Base-by-base conservation (phyloP, 306 rosid genomes). In the Urtica urens region DNA sequence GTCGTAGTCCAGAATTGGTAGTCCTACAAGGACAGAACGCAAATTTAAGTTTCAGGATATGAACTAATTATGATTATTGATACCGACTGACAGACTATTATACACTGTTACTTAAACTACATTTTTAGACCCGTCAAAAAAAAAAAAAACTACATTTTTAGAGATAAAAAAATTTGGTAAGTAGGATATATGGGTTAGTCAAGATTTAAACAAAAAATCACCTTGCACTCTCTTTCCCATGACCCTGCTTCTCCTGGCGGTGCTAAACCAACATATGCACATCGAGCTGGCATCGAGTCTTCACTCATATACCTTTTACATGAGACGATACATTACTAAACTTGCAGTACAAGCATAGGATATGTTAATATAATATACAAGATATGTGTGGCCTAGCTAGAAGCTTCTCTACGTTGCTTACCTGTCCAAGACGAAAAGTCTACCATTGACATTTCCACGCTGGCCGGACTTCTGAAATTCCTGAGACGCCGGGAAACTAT, bases 191-290 rank as follows among this genome's bases (percentile, higher is more conserved):
- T 18, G 9, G 23, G 10, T 45, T 21, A 20, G 12, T 23, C 12
- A 23, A 43, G 9, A 14, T 17, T 41, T 33, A 21, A 28, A 12
- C 14, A 44, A 59, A n/a, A n/a, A 55, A 28, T 72, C 38, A 90
- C 99, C 92, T 90, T 90, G 85, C 94, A 77, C 73, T 85, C 99
- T 65, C 73, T 69, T 40, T 76, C 78, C 83, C 83, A 76, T 16
- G 83, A 72, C 45, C 76, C 76, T 23, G 39, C 76, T 50, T 72
- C 76, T 44, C 79, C 83, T 14, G 76, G 79, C 13, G 74, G 71
- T 16, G 76, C 72, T 61, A 76, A 63, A 48, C 83, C 83, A 4
- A 72, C 73, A 33, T 48, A 76, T 12, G 79, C 83, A 49, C 59
- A 72, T 40, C 16, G 54, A 22, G 71, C 76, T 0, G 79, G 55